Conservation (phyloP, 164 flowering plant species). For the Houttuynia cordata region DNA sequence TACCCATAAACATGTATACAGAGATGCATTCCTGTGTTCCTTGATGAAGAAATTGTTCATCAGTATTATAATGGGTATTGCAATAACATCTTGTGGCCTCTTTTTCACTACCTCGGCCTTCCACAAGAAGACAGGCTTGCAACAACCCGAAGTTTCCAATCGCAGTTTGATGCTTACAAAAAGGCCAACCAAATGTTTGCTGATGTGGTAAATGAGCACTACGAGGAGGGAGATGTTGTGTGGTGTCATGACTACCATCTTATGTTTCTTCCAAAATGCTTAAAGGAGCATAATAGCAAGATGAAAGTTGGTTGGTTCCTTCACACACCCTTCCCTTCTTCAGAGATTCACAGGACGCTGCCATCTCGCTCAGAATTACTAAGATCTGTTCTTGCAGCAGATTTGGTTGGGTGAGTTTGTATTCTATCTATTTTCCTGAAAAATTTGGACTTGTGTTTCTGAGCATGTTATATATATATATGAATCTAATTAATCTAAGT, state of each 20-base stretch:
- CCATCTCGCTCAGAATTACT: constrained; percentile 90
- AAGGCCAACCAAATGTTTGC: constrained; percentile 97
- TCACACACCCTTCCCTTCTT: constrained; percentile 93
- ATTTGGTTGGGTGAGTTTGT: constrained; percentile 63
- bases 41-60: constrained; percentile 87
- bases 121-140: constrained; percentile 97
- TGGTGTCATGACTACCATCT: constrained; percentile 98
- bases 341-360: constrained; percentile 81
- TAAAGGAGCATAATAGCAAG: constrained; percentile 54
- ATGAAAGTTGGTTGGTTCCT: constrained; percentile 99
- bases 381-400: constrained; percentile 86
- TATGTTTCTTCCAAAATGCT: constrained; percentile 83
- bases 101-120: constrained; percentile 89
- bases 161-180: constrained; percentile 93
- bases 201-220: constrained; percentile 67
- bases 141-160: constrained; percentile 86
- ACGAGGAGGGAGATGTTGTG: constrained; percentile 76
- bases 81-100: constrained; percentile 94
- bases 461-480: neutral
- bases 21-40: constrained; percentile 93
- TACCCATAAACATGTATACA: too few species aligned
- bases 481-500: too few species aligned
- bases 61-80: constrained; percentile 95
- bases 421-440: neutral
- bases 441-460: neutral